Evolutionary conservation across 1,139 yeast species (phyloP).

Genomic region (Tardiomyces depauwii): DNA sequence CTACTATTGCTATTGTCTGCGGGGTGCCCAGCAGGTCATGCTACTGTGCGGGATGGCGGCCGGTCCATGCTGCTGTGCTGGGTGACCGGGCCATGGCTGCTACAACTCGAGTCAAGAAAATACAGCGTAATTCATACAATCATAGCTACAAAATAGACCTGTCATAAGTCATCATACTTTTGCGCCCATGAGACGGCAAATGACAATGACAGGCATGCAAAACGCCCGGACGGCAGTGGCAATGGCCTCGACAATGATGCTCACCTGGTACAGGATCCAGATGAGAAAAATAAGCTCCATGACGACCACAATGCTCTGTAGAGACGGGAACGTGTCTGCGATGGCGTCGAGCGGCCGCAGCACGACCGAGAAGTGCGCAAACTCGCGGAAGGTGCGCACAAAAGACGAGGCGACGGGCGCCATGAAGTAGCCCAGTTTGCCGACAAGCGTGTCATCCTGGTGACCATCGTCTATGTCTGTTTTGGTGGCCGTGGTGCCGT

Average conservation of each 20-base stretch:
- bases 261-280: constrained; percentile 22
- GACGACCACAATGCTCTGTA: constrained; percentile 17
- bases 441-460: not conserved
- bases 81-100: too few relatives aligned
- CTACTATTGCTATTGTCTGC: too few relatives aligned
- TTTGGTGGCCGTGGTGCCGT: not conserved
- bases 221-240: constrained; percentile 19
- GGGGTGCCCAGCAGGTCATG: too few relatives aligned
- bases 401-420: constrained; percentile 4
- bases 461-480: constrained; percentile 1
- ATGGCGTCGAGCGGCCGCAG: constrained; percentile 20
- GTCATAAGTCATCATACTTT: not conserved
- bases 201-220: constrained; percentile 22
- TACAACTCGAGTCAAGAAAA: too few relatives aligned
- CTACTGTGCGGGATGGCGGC: too few relatives aligned
- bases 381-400: constrained; percentile 13
- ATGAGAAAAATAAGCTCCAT: constrained; percentile 21
- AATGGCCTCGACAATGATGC: constrained; percentile 20
- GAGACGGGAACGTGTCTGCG: constrained; percentile 18
- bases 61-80: too few relatives aligned
- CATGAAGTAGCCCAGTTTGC: constrained; percentile 1
- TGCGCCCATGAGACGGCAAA: constrained; percentile 13
- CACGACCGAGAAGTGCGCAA: constrained; percentile 17
- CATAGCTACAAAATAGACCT: too few relatives aligned
- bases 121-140: too few relatives aligned